Evolutionary conservation across 2,329 filamentous ascomycete species (phyloP), one percentile per base, ranked within the genome.

Genomic region (Aureobasidium sp.): DNA sequence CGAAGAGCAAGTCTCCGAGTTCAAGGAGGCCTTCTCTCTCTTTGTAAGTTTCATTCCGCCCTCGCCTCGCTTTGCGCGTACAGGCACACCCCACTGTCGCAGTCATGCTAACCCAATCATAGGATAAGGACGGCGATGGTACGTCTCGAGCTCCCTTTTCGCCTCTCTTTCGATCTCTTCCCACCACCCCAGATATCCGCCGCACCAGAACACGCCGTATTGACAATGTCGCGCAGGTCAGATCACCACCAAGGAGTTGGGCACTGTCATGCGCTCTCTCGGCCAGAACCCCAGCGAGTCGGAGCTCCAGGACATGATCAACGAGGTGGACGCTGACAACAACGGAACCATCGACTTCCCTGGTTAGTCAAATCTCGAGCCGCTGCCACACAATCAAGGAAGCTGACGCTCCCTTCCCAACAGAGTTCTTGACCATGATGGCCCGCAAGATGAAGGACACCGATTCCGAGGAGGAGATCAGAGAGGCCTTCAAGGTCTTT

Each of bases 1-100:
- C 72, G 94, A 99, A 85, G 94, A 99, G 82, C 94, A 99, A 85
- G 94, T 99, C 77, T 97, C 94, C 76, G 94, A 99, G 83, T 99
- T 97, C 85, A 99, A 97, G 89, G 94, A 99, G 83, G 94, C 94
- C 61, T 99, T 99, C 82, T 99, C 94, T 77, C 90, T 99, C 69
- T 99, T 99, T 80, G 94, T 99, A 88, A 88, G 94, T 87, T 44
- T 7, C 24, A 40, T 52, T 44, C 19, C 22, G 60, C 57, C 62
- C 57, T 66, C 68, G 65, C 71, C 60, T 39, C 44, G 57, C 61
- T 66, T 48, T 48, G 22, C 45, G 50, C 31, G 29, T 19, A 24
- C 42, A 58, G 45, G 40, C 27, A n/a, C n/a, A n/a, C 22, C n/a
- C 35, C 14, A 44, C 15, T 45, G 12, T 35, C 39, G 24, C 53